phyloP scores from a whole-genome alignment of 495 filamentous ascomycete species.

The Arthonia radiata region DNA sequence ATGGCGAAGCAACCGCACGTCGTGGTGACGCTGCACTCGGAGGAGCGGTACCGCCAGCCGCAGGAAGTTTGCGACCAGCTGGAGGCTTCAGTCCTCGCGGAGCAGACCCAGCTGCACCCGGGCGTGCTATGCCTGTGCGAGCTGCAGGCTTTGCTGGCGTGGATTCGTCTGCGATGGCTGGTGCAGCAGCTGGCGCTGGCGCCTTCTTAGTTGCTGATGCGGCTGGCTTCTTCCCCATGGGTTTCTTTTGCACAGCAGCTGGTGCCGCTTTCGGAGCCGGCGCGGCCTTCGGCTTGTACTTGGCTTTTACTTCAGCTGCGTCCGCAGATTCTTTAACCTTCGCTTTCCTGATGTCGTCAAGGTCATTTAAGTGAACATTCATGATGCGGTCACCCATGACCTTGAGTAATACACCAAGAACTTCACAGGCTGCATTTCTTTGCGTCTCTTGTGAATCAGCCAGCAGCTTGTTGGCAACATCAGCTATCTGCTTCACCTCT shows the following conservation, averaged over 20 bases:
- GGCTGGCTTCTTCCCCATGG: constrained; percentile 6
- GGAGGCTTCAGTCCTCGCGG: constrained; percentile 31
- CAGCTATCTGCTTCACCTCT: constrained; percentile 66
- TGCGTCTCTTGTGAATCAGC: constrained; percentile 68
- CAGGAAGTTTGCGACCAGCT: constrained; percentile 37
- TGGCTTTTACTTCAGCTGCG: constrained; percentile 81
- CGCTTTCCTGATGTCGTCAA: constrained; percentile 86
- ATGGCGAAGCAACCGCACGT: constrained; percentile 27
- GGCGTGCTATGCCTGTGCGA: too few species aligned
- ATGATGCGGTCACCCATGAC: constrained; percentile 95
- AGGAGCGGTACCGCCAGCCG: constrained; percentile 18
- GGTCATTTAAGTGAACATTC: constrained; percentile 77
- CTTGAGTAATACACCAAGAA: constrained; percentile 90
- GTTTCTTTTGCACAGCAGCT: constrained; percentile 17
- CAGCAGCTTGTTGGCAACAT: constrained; percentile 64
- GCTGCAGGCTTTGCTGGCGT: constrained; percentile 25
- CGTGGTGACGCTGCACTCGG: constrained; percentile 36
- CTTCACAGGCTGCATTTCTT: constrained; percentile 70
- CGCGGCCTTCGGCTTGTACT: constrained; percentile 74
- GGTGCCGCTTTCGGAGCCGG: constrained; percentile 33
- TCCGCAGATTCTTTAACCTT: constrained; percentile 95
- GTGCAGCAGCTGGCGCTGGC: constrained; percentile 22
- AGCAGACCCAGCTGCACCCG: constrained; percentile 24
- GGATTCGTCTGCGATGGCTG: constrained; percentile 24
- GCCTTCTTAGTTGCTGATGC: constrained; percentile 22